Evolutionary conservation across 2,329 filamentous ascomycete genomes (phyloP).

Genomic region (Fusarium incarnatum): DNA sequence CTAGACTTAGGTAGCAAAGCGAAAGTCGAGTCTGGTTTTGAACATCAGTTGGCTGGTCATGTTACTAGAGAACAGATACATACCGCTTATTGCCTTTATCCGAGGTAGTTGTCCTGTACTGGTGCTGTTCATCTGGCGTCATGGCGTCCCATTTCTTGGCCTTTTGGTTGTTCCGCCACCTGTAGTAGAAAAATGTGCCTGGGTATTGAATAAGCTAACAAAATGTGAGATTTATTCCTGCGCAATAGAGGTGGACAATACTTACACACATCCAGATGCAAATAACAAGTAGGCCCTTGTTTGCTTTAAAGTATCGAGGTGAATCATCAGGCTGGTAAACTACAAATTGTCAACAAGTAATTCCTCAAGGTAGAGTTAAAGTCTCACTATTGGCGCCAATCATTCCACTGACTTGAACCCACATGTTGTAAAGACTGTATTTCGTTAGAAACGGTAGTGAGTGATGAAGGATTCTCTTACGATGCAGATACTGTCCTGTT

Average conservation of each 20-base stretch:
- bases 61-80: not conserved
- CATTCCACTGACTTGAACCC: slow-evolving; percentile 54
- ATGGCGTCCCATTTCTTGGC: slow-evolving; percentile 54
- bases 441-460: slow-evolving; percentile 7
- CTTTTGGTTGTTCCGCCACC: slow-evolving; percentile 53
- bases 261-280: slow-evolving; percentile 14
- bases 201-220: slow-evolving; percentile 52
- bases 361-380: fast-evolving
- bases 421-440: slow-evolving; percentile 65
- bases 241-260: fast-evolving
- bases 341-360: slow-evolving; percentile 5
- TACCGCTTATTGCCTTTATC: slow-evolving; percentile 45
- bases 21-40: not conserved
- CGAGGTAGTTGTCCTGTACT: slow-evolving; percentile 58
- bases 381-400: slow-evolving; percentile 52
- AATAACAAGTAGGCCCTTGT: slow-evolving; percentile 40
- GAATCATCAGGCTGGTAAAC: slow-evolving; percentile 53
- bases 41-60: fast-evolving
- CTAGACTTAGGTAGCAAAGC: not conserved
- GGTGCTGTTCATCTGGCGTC: slow-evolving; percentile 54
- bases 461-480: slow-evolving; percentile 36
- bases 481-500: slow-evolving; percentile 64
- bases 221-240: not conserved
- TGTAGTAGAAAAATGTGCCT: slow-evolving; percentile 54
- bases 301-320: slow-evolving; percentile 53